Evolutionary conservation across 345 rosid species (phyloP).

Genomic region (Salix arbutifolia): DNA sequence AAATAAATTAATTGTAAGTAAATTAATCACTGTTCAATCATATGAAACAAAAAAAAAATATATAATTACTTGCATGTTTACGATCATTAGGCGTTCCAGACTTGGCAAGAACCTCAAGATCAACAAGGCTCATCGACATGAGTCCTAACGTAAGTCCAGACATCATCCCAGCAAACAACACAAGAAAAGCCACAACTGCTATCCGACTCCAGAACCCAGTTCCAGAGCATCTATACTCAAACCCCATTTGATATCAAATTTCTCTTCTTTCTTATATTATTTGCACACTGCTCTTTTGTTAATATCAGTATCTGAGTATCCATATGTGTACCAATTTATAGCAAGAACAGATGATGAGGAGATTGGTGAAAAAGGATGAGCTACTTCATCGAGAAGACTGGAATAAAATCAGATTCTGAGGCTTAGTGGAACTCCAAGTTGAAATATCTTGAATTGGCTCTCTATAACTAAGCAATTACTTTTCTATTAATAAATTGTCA

Average conservation of each 20-base stretch:
- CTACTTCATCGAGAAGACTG: neutral
- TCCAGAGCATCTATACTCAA: slow-evolving; percentile 13
- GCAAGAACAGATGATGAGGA: neutral
- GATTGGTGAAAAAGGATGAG: neutral
- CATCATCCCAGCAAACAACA: slow-evolving; percentile 26
- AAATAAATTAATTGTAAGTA: neutral
- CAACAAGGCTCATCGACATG: slow-evolving; percentile 31
- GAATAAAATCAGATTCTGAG: neutral
- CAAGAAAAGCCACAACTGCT: slow-evolving; percentile 12
- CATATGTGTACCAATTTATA: neutral
- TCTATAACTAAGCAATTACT: neutral
- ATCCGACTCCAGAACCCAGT: slow-evolving; percentile 9
- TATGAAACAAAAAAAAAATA: neutral
- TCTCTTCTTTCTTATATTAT: too few species aligned
- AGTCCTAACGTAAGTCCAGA: slow-evolving; percentile 34
- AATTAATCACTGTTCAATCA: neutral
- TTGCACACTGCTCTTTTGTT: too few species aligned
- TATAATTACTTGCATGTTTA: slow-evolving; percentile 15
- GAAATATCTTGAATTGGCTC: neutral
- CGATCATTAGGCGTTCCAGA: slow-evolving; percentile 17
- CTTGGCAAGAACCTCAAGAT: slow-evolving; percentile 24
- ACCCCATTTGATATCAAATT: neutral
- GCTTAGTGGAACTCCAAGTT: neutral
- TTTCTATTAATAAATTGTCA: too few species aligned
- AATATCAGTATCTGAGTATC: too few species aligned